These are phyloP conservation scores for Aspergillus leporis DNA, from an alignment of 495 filamentous ascomycete species.

Conservation along the genomic window DNA sequence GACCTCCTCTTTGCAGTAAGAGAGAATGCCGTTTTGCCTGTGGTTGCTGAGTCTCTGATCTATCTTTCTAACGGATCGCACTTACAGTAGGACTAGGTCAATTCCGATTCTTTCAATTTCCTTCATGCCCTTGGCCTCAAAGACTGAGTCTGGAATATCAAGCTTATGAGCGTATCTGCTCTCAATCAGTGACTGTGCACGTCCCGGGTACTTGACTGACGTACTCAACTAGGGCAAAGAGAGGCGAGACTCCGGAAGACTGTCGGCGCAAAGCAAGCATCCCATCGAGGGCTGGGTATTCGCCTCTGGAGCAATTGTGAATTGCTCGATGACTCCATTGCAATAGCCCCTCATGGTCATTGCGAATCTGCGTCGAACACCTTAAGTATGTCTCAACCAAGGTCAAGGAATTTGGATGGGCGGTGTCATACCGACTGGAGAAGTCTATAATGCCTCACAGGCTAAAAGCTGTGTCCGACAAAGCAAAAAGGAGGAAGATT, in stretches of 20 bases:
- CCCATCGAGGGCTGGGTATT: conserved; percentile 21
- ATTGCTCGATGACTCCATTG: conserved; percentile 27
- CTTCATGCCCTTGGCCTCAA: conserved; percentile 26
- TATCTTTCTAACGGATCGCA: not conserved
- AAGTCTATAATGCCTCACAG: conserved; percentile 1
- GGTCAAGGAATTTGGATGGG: not conserved
- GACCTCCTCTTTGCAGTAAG: conserved; percentile 33
- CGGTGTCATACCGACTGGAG: conserved; percentile 14
- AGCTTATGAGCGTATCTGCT: conserved; percentile 30
- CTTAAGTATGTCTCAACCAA: conserved; percentile 10
- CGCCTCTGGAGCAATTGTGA: conserved; percentile 14
- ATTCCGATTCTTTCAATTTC: conserved; percentile 32
- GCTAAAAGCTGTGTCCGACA: not conserved
- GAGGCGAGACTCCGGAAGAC: conserved; percentile 30
- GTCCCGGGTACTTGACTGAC: not conserved
- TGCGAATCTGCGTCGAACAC: conserved; percentile 26
- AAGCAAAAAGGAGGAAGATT: not conserved
- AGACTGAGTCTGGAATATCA: conserved; percentile 30
- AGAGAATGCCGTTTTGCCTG: conserved; percentile 36
- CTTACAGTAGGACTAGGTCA: conserved; percentile 34
- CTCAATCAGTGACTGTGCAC: not conserved
- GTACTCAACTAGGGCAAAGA: conserved; percentile 35
- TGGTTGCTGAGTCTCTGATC: not conserved
- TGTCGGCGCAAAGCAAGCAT: conserved; percentile 24
- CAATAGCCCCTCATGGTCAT: conserved; percentile 29